These are phyloP conservation scores for Fusarium sp. DNA, from an alignment of 2,329 filamentous ascomycete species.

Conservation along the genomic window DNA sequence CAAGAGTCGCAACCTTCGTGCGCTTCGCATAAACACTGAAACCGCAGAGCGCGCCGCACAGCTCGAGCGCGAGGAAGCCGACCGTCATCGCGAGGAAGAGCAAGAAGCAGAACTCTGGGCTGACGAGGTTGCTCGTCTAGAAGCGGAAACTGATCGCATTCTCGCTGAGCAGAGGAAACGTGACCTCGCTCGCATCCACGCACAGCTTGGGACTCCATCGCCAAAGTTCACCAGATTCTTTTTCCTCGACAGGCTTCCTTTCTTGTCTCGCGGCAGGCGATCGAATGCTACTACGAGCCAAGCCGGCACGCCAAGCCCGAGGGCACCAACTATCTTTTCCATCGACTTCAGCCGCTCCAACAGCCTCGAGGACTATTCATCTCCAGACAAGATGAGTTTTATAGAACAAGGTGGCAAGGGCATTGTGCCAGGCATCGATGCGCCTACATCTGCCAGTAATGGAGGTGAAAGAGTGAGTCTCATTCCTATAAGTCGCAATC, in stretches of 20 bases:
- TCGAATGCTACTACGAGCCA: conserved; percentile 49
- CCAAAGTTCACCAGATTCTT: conserved; percentile 49
- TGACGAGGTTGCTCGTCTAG: conserved; percentile 56
- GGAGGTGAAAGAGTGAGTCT: conserved; percentile 77
- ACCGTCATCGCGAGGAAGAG: conserved; percentile 29
- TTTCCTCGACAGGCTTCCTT: conserved; percentile 61
- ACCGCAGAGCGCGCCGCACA: conserved; percentile 33
- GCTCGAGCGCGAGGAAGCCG: conserved; percentile 30
- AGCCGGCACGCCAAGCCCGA: conserved; percentile 48
- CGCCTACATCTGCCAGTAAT: conserved; percentile 84
- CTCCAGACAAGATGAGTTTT: conserved; percentile 49
- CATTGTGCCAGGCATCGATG: conserved; percentile 71
- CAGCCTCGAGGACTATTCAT: conserved; percentile 47
- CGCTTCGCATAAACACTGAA: conserved; percentile 36
- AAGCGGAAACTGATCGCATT: conserved; percentile 61
- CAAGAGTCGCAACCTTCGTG: conserved; percentile 38
- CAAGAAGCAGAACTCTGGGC: conserved; percentile 47
- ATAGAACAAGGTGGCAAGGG: conserved; percentile 60
- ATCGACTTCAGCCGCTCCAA: conserved; percentile 48
- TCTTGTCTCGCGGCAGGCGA: conserved; percentile 57
- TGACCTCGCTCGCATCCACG: conserved; percentile 59
- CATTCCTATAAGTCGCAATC: neutral
- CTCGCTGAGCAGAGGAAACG: conserved; percentile 63
- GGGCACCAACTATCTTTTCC: conserved; percentile 51
- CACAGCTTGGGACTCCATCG: conserved; percentile 53